Evolutionary conservation across 169 alveolate species (phyloP).

Genomic region (Plasmodium gaboni): DNA sequence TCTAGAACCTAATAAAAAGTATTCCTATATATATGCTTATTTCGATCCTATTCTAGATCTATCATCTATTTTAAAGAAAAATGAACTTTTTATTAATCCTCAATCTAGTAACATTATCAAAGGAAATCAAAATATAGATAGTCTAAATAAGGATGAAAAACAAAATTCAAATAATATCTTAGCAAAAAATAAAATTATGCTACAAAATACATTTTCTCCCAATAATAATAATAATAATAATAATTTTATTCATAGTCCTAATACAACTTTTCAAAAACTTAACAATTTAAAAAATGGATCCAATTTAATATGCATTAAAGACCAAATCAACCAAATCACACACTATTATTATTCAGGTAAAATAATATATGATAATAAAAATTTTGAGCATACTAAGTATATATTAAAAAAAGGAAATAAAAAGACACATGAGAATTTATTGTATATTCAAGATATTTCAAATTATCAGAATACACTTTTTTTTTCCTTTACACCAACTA

Average conservation of each 20-base stretch:
- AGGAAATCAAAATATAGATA: too few species aligned
- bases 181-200: not conserved
- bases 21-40: conserved; percentile 16
- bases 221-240: not conserved
- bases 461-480: not conserved
- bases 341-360: conserved; percentile 17
- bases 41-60: conserved; percentile 14
- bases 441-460: conserved; percentile 13
- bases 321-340: not conserved
- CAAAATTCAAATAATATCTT: too few species aligned
- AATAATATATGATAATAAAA: conserved; percentile 24
- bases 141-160: too few species aligned
- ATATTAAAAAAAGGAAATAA: conserved; percentile 14
- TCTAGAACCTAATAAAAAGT: not conserved
- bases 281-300: conserved; percentile 38
- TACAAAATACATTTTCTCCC: too few species aligned
- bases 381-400: conserved; percentile 8
- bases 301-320: conserved; percentile 37
- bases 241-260: too few species aligned
- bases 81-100: not conserved
- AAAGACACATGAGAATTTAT: conserved; percentile 16
- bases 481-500: conserved; percentile 14
- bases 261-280: conserved; percentile 13
- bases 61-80: not conserved
- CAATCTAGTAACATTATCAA: not conserved